Conservation (phyloP, 371 early-diverging fungal genomes). For the Rhizopus microsporus region DNA sequence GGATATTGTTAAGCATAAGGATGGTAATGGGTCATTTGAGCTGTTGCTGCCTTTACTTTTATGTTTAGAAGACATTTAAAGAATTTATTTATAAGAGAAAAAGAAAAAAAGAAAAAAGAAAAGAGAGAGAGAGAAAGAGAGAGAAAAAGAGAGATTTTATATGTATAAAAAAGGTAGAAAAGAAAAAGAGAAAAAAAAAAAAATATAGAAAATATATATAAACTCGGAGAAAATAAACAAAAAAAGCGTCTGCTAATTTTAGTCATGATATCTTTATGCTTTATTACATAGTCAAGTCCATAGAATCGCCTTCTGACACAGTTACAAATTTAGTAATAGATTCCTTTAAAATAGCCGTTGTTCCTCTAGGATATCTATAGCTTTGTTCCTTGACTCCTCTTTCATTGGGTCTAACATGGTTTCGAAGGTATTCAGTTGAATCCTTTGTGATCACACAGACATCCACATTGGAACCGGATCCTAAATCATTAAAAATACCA, state of each 20-base stretch:
- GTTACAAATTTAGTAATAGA: slow-evolving; percentile 41
- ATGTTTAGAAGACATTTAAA: slow-evolving; percentile 5
- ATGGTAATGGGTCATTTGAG: slow-evolving; percentile 13
- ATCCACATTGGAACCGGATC: slow-evolving; percentile 99
- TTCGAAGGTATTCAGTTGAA: slow-evolving; percentile 82
- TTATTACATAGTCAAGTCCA: slow-evolving; percentile 50
- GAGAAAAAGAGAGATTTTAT: background rate
- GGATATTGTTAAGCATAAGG: slow-evolving; percentile 13
- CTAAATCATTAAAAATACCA: slow-evolving; percentile 99
- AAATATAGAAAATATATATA: background rate
- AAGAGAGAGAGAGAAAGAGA: background rate
- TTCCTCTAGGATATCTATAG: slow-evolving; percentile 61
- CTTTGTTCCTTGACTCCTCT: slow-evolving; percentile 83
- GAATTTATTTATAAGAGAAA: background rate
- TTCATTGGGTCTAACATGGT: slow-evolving; percentile 88
- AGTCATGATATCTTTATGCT: background rate
- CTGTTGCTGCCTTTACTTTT: slow-evolving; percentile 12
- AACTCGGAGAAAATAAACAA: background rate
- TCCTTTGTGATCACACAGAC: slow-evolving; percentile 88
- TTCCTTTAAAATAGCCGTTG: slow-evolving; percentile 51
- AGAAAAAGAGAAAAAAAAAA: background rate
- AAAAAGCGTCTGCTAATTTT: background rate
- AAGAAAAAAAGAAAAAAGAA: slow-evolving; percentile 1
- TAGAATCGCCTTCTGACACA: slow-evolving; percentile 51
- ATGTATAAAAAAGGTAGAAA: background rate